Evolutionary conservation across 257 asterid species (phyloP).

Genomic region (Gentiana straminea): DNA sequence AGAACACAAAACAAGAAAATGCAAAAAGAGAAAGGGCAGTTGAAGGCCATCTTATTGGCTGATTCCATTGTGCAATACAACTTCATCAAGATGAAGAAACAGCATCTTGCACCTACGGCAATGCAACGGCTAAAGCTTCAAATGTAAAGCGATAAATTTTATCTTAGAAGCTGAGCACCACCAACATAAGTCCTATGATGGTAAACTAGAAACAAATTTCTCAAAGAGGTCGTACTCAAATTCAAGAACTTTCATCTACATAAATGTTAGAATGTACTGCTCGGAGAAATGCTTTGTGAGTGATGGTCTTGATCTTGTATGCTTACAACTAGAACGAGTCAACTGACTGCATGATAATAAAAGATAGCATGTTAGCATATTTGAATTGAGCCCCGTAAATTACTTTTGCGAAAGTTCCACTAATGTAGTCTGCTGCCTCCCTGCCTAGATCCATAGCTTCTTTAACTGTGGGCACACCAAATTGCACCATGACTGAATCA

Average conservation of each 20-base stretch:
- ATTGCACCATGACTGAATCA: conserved; percentile 98
- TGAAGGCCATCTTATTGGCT: no score
- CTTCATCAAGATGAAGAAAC: not conserved
- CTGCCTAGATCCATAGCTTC: conserved; percentile 91
- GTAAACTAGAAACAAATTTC: no score
- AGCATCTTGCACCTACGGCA: not conserved
- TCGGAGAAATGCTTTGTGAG: no score
- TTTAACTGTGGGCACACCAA: conserved; percentile 84
- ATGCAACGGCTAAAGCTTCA: no score
- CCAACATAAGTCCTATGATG: no score
- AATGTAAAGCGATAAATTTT: no score
- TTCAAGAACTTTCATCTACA: not conserved
- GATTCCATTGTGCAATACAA: not conserved
- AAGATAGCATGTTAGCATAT: conserved; percentile 2
- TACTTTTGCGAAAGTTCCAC: conserved; percentile 83
- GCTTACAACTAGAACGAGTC: not conserved
- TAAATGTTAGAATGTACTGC: not conserved
- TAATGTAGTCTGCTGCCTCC: conserved; percentile 93
- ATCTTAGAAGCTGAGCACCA: no score
- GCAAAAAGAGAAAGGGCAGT: not conserved
- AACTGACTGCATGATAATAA: not conserved
- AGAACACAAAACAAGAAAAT: not conserved
- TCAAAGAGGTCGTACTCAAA: not conserved
- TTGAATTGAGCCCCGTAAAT: conserved; percentile 8
- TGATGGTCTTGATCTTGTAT: not conserved